A percentile compares a stretch with the other conserved stretches of the same genome.
Conservation (phyloP, 2,329 filamentous ascomycete genomes). For the Alternaria panax region DNA sequence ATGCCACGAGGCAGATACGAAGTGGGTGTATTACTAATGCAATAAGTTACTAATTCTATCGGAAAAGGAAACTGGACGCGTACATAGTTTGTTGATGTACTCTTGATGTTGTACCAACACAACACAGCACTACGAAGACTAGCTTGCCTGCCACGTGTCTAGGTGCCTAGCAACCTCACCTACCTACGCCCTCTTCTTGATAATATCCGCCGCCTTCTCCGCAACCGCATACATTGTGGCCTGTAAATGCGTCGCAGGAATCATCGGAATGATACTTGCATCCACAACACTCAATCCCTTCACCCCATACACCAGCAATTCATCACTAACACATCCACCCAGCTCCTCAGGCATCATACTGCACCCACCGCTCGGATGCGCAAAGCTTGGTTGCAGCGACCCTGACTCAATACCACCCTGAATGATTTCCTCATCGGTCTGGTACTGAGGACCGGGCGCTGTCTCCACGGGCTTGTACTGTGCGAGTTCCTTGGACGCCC, state of each 20-base stretch:
- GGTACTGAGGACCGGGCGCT: slow-evolving; percentile 26
- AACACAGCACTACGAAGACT: neutral
- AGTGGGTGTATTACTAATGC: neutral
- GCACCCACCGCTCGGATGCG: slow-evolving; percentile 25
- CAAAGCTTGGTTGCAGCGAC: slow-evolving; percentile 17
- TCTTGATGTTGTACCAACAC: neutral
- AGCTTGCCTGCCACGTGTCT: neutral
- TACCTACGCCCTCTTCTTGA: neutral
- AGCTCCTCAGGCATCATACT: slow-evolving; percentile 31
- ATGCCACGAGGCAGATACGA: neutral
- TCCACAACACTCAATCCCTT: slow-evolving; percentile 33
- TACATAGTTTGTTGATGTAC: neutral
- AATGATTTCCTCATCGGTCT: slow-evolving; percentile 25
- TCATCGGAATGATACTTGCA: slow-evolving; percentile 31
- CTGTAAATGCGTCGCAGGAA: slow-evolving; percentile 29
- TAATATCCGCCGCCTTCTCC: slow-evolving; percentile 11
- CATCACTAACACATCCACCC: slow-evolving; percentile 25
- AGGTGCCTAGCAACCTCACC: neutral
- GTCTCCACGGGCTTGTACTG: slow-evolving; percentile 37
- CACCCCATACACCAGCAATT: slow-evolving; percentile 30
- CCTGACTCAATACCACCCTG: slow-evolving; percentile 4
- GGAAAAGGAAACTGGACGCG: neutral
- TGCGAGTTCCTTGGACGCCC: slow-evolving; percentile 35
- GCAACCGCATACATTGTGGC: slow-evolving; percentile 20
- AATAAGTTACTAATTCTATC: neutral